A percentile compares a stretch with the other conserved stretches of the same genome.
Evolutionary conservation across 2,329 filamentous ascomycete species (phyloP).

Genomic region (Hypocreales sp.): DNA sequence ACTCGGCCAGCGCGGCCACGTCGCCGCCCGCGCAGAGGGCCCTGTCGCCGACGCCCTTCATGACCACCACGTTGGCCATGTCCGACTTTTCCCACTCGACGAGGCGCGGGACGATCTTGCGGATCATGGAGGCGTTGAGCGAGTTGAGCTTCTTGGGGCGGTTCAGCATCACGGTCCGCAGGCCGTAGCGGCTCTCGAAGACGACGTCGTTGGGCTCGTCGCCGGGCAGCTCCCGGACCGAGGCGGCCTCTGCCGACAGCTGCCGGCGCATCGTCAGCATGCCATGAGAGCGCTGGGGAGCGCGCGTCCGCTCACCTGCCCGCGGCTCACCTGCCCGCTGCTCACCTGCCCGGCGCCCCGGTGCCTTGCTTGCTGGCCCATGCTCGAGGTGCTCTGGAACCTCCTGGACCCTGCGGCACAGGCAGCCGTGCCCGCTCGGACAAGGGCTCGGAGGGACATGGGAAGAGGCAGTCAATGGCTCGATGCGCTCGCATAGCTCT

Average conservation of each 20-base stretch:
- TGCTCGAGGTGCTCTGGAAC: slow-evolving; percentile 31
- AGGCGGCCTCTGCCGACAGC: slow-evolving; percentile 18
- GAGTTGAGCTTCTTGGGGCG: slow-evolving; percentile 84
- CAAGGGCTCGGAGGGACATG: slow-evolving; percentile 43
- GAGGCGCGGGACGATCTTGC: slow-evolving; percentile 81
- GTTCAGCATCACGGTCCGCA: slow-evolving; percentile 89
- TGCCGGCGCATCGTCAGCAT: slow-evolving; percentile 6
- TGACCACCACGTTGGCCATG: slow-evolving; percentile 79
- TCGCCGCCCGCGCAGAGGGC: slow-evolving; percentile 93
- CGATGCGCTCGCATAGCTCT: slow-evolving; percentile 23
- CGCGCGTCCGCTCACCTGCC: no score
- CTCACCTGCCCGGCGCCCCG: slow-evolving; percentile 22
- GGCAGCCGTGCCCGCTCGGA: slow-evolving; percentile 37
- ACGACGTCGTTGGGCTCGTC: slow-evolving; percentile 84
- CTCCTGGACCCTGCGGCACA: slow-evolving; percentile 25
- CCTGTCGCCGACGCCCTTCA: slow-evolving; percentile 75
- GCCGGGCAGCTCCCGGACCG: slow-evolving; percentile 39
- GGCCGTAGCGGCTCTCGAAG: slow-evolving; percentile 76
- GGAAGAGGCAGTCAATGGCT: slow-evolving; percentile 9
- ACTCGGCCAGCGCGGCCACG: slow-evolving; percentile 60
- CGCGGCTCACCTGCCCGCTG: no score
- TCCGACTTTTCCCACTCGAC: slow-evolving; percentile 92
- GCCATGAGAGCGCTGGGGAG: no score
- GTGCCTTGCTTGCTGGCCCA: slow-evolving; percentile 73
- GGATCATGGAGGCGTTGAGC: slow-evolving; percentile 84